Percentiles rank a stretch among this genome's conserved stretches.
Conservation (phyloP, 2,329 filamentous ascomycete species). For the Keithomyces neogunnii region DNA sequence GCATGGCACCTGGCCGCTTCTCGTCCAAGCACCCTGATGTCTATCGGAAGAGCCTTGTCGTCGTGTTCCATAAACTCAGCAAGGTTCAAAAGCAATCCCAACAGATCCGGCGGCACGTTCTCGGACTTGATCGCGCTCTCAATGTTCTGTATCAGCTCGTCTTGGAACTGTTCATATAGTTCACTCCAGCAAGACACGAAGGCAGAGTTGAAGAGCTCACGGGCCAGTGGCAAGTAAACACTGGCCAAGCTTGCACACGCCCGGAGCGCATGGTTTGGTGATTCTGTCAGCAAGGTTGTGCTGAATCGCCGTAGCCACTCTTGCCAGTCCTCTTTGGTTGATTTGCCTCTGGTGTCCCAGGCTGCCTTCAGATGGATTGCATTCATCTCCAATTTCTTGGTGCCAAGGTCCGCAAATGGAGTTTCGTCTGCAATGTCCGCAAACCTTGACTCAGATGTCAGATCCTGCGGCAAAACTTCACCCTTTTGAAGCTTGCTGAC, state of each 20-base stretch:
- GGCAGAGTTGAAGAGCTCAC: slow-evolving; percentile 94
- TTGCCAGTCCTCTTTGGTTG: slow-evolving; percentile 97
- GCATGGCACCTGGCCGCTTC: slow-evolving; percentile 96
- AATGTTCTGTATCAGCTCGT: slow-evolving; percentile 91
- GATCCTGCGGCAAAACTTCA: slow-evolving; percentile 87
- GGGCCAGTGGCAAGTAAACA: slow-evolving; percentile 82
- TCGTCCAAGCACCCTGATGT: slow-evolving; percentile 87
- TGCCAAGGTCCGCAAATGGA: slow-evolving; percentile 72
- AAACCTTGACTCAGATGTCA: slow-evolving; percentile 79
- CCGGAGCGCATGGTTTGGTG: slow-evolving; percentile 86
- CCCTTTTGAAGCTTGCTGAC: slow-evolving; percentile 91
- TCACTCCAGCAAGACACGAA: slow-evolving; percentile 99
- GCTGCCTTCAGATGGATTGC: slow-evolving; percentile 94
- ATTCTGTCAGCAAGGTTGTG: slow-evolving; percentile 88
- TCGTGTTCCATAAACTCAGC: slow-evolving; percentile 99
- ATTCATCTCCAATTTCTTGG: slow-evolving; percentile 94
- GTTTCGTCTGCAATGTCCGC: slow-evolving; percentile 71
- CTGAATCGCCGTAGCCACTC: slow-evolving; percentile 98
- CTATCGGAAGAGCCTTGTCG: slow-evolving; percentile 94
- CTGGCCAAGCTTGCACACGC: slow-evolving; percentile 89
- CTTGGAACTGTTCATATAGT: slow-evolving; percentile 91
- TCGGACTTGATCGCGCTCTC: slow-evolving; percentile 92
- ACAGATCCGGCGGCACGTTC: slow-evolving; percentile 89
- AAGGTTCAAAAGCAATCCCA: slow-evolving; percentile 88
- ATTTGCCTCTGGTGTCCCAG: slow-evolving; percentile 95